Conservation (phyloP, 306 rosid species). For the Vachellia pachyceras region DNA sequence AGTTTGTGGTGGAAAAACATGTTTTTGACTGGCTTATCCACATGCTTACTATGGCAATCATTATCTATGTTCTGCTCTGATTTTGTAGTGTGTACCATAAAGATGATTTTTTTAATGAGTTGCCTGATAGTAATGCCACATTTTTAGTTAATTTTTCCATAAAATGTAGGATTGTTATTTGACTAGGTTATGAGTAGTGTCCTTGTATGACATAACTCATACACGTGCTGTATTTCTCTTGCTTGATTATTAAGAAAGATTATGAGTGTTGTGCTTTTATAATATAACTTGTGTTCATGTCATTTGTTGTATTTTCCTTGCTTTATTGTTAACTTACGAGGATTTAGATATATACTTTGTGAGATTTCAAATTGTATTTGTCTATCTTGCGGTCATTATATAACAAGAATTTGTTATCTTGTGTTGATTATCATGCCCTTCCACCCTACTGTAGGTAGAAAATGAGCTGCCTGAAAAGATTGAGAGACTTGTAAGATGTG, state of each 20-base stretch:
- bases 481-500: constrained; percentile 94
- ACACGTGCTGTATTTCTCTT: constrained; percentile 7
- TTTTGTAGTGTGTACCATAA: constrained; percentile 3
- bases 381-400: constrained; percentile 14
- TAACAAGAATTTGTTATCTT: constrained; percentile 29
- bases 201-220: constrained; percentile 6
- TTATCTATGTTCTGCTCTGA: constrained; percentile 6
- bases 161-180: constrained; percentile 20
- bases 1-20: not conserved
- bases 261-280: not conserved
- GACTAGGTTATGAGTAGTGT: not conserved
- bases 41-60: not conserved
- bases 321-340: constrained; percentile 9
- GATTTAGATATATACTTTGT: constrained; percentile 18
- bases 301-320: constrained; percentile 13
- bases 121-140: not conserved
- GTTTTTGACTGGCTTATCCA: constrained; percentile 1
- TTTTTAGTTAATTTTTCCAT: constrained; percentile 20
- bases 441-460: constrained; percentile 71
- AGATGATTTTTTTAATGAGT: not conserved
- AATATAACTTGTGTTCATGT: constrained; percentile 22
- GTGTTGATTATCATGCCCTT: constrained; percentile 36
- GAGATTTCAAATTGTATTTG: constrained; percentile 8
- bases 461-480: constrained; percentile 95
- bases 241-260: not conserved